phyloP scores from a whole-genome alignment of 2,329 filamentous ascomycete species.

The Cercospora canescens region DNA sequence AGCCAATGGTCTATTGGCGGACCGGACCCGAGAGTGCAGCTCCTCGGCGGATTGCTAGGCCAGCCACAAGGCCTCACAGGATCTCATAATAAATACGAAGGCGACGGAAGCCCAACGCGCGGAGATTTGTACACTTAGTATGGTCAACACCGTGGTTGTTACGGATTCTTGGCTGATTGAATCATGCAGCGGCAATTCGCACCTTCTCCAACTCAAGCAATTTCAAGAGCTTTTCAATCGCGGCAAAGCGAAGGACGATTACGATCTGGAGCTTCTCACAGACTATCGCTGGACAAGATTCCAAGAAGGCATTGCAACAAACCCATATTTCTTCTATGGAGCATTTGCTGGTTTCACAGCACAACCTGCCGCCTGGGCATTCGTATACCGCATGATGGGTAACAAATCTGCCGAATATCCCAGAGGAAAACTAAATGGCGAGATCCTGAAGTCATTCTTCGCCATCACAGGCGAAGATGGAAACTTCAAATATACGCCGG shows the following conservation, averaged over 20 bases:
- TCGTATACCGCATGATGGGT: slow-evolving; percentile 16
- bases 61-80: slow-evolving; percentile 29
- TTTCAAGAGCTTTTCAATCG: slow-evolving; percentile 29
- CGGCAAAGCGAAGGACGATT: background rate
- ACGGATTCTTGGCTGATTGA: background rate
- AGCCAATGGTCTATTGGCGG: slow-evolving; percentile 34
- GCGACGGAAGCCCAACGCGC: slow-evolving; percentile 35
- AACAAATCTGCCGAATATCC: slow-evolving; percentile 13
- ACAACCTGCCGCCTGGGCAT: slow-evolving; percentile 11
- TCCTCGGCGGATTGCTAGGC: slow-evolving; percentile 25
- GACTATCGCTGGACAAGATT: background rate
- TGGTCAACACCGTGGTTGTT: background rate
- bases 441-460: slow-evolving; percentile 26
- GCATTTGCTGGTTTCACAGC: slow-evolving; percentile 15
- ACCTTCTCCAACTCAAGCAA: slow-evolving; percentile 22
- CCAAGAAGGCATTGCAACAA: slow-evolving; percentile 9
- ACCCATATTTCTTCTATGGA: slow-evolving; percentile 35
- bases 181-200: slow-evolving; percentile 9
- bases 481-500: slow-evolving; percentile 20
- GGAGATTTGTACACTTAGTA: slow-evolving; percentile 34
- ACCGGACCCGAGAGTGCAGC: slow-evolving; percentile 9
- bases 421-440: slow-evolving; percentile 17
- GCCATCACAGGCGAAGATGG: slow-evolving; percentile 9
- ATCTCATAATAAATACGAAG: slow-evolving; percentile 38
- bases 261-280: background rate